phyloP scores from a whole-genome alignment of 305 asterid species.

The Striga hermonthica region DNA sequence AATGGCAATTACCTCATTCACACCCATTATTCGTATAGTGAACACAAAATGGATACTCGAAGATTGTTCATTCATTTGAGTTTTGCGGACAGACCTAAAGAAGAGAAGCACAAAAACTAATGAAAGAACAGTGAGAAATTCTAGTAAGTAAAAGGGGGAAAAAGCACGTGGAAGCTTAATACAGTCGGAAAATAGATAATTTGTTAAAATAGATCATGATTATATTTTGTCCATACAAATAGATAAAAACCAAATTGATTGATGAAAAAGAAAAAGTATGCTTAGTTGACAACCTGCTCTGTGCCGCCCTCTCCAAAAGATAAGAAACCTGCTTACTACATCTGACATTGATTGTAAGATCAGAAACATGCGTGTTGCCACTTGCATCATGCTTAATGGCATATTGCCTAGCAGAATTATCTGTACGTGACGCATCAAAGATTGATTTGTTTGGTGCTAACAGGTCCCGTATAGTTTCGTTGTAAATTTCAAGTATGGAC shows the following conservation, averaged over 20 bases:
- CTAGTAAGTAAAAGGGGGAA: no score
- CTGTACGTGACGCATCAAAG: constrained; percentile 55
- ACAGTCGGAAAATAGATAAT: no score
- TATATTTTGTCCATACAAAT: no score
- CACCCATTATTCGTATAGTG: constrained; percentile 75
- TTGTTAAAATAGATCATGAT: no score
- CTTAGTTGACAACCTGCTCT: constrained; percentile 66
- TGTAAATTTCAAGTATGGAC: constrained; percentile 96
- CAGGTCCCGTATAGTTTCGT: constrained; percentile 85
- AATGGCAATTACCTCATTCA: constrained; percentile 61
- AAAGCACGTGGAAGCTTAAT: no score
- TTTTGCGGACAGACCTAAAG: constrained; percentile 81
- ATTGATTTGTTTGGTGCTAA: constrained; percentile 57
- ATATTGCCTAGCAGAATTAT: constrained; percentile 69
- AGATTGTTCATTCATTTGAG: constrained; percentile 94
- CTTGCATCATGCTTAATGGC: constrained; percentile 76
- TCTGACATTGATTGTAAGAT: constrained; percentile 68
- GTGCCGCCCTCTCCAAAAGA: constrained; percentile 86
- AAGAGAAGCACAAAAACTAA: constrained; percentile 8
- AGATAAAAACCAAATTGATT: no score
- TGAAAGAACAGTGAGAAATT: not conserved
- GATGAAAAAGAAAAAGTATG: no score
- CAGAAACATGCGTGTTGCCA: constrained; percentile 82
- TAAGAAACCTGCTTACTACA: constrained; percentile 91
- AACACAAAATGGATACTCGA: constrained; percentile 95